phyloP scores from a whole-genome alignment of 345 rosid genomes.

The Kandelia obovata region DNA sequence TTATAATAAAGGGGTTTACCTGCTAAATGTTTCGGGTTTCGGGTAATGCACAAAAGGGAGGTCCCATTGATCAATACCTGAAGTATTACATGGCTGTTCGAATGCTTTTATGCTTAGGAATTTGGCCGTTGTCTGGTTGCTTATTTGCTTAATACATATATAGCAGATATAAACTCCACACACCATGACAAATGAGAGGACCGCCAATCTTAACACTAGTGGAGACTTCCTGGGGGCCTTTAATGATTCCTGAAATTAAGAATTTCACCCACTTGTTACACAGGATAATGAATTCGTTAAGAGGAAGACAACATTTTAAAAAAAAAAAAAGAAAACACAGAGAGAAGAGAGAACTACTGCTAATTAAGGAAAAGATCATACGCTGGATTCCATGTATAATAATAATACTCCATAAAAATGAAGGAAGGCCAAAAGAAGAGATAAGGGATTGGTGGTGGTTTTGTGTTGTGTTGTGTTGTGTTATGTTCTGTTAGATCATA shows the following conservation, averaged over 20 bases:
- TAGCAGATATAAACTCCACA: constrained; percentile 38
- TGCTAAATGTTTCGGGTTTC: constrained; percentile 29
- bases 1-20: constrained; percentile 8
- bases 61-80: constrained; percentile 24
- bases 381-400: constrained; percentile 29
- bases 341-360: not conserved
- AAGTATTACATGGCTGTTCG: constrained; percentile 21
- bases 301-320: too few species aligned
- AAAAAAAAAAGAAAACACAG: not conserved
- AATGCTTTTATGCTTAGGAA: constrained; percentile 17
- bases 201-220: constrained; percentile 24
- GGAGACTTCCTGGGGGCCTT: constrained; percentile 39
- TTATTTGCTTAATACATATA: constrained; percentile 32
- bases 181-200: constrained; percentile 31
- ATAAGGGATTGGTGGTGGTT: not conserved
- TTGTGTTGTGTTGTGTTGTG: constrained; percentile 1
- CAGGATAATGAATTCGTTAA: not conserved
- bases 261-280: not conserved
- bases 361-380: not conserved
- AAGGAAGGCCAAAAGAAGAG: not conserved
- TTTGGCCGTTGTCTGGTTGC: constrained; percentile 11
- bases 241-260: constrained; percentile 27
- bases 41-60: constrained; percentile 33
- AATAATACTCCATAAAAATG: constrained; percentile 23
- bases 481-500: constrained; percentile 2